These are phyloP conservation scores for Globisporangium spinosum DNA, from an alignment of 352 stramenopile genomes.

Conservation along the genomic window DNA sequence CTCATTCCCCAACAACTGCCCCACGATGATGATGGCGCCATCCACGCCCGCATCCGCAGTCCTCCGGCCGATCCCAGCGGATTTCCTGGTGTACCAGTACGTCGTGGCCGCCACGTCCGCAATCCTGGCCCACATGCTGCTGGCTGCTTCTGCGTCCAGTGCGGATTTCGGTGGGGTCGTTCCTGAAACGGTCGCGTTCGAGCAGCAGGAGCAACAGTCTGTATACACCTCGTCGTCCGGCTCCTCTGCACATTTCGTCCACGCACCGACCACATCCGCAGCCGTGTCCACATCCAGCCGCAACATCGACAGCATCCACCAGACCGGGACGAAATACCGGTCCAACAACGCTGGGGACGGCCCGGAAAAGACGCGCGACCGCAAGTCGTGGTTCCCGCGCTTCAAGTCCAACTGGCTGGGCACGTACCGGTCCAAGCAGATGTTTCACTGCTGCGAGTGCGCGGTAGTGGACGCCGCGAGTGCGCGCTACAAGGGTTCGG, in stretches of 20 bases:
- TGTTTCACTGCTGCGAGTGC: slow-evolving; percentile 84
- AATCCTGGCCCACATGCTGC: slow-evolving; percentile 8
- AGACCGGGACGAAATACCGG: slow-evolving; percentile 58
- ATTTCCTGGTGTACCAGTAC: slow-evolving; percentile 10
- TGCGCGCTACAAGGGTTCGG: slow-evolving; percentile 69
- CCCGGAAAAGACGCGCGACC: slow-evolving; percentile 84
- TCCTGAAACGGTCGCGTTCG: not conserved
- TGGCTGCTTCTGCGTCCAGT: not conserved
- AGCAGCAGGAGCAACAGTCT: not conserved
- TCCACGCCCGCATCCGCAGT: not conserved
- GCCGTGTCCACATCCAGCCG: not conserved
- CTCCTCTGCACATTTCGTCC: not conserved
- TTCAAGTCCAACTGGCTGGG: slow-evolving; percentile 89
- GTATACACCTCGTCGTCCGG: not conserved
- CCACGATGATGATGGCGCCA: not conserved
- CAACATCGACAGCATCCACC: slow-evolving; percentile 38
- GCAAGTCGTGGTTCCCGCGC: slow-evolving; percentile 84
- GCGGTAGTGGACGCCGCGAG: slow-evolving; percentile 42
- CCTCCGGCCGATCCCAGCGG: not conserved
- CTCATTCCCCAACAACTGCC: not conserved
- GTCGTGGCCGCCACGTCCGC: slow-evolving; percentile 7
- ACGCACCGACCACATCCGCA: not conserved
- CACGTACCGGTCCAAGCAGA: slow-evolving; percentile 84
- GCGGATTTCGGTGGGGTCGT: slow-evolving; percentile 9
- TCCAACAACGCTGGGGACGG: slow-evolving; percentile 75